These are phyloP conservation scores for Pichia gijzeniarum DNA, from an alignment of 805 yeast species.

Conservation along the genomic window DNA sequence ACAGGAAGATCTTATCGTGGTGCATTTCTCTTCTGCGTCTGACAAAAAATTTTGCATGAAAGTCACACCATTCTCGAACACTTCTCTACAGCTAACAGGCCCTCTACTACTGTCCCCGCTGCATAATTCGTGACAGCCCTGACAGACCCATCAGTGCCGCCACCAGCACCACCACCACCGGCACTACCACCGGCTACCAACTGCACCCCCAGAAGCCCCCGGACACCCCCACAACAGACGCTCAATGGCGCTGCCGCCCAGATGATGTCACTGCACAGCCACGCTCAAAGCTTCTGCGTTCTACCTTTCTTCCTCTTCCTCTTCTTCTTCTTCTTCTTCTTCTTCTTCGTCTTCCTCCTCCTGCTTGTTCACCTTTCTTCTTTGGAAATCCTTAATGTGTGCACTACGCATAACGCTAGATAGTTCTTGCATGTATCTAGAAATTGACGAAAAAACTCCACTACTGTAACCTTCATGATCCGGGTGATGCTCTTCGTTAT, in stretches of 20 bases:
- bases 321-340: slow-evolving; percentile 6
- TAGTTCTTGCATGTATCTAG: slow-evolving; percentile 36
- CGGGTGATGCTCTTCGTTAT: neutral
- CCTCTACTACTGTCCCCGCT: no score
- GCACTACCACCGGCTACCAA: neutral
- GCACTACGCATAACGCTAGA: slow-evolving; percentile 61
- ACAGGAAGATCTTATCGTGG: no score
- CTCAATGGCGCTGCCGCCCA: neutral
- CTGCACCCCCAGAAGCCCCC: no score
- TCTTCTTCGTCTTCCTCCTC: slow-evolving; percentile 11
- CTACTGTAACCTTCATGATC: neutral
- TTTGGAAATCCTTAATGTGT: slow-evolving; percentile 80
- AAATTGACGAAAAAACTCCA: neutral
- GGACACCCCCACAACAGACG: no score
- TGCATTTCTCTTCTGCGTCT: no score
- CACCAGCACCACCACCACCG: neutral
- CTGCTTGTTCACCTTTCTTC: slow-evolving; percentile 37
- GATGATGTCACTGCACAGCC: slow-evolving; percentile 3
- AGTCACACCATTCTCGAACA: no score
- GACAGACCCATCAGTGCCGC: neutral
- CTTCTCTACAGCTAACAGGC: neutral
- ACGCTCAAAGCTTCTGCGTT: neutral
- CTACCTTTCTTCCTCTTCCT: neutral
- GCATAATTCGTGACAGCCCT: no score
- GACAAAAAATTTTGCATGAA: no score